phyloP scores from a whole-genome alignment of 805 yeast genomes.

The Metschnikowia continentalis region DNA sequence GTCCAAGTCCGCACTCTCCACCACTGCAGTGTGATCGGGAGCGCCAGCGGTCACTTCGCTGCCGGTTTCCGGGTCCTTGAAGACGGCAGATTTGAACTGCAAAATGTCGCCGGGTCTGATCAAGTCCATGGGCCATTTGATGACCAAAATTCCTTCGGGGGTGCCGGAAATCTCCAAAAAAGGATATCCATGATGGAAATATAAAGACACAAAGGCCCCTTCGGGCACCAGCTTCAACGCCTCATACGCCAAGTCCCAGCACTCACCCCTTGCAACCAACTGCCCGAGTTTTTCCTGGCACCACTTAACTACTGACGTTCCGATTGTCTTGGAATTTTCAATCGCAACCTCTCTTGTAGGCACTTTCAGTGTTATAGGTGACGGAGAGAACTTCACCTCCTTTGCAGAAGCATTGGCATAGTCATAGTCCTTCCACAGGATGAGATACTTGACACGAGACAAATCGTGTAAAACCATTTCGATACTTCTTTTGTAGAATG shows the following conservation, averaged over 20 bases:
- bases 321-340: conserved; percentile 17
- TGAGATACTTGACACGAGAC: conserved; percentile 29
- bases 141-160: conserved; percentile 15
- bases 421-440: conserved; percentile 38
- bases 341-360: conserved; percentile 32
- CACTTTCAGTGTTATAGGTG: conserved; percentile 33
- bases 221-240: conserved; percentile 55
- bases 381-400: conserved; percentile 35
- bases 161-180: conserved; percentile 27
- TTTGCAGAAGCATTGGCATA: conserved; percentile 20
- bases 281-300: conserved; percentile 25
- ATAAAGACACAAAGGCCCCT: conserved; percentile 49
- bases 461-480: conserved; percentile 39
- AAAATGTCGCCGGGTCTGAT: conserved; percentile 53
- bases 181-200: conserved; percentile 45
- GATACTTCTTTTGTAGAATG: too few relatives aligned
- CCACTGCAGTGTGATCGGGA: conserved; percentile 51
- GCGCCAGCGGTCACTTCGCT: conserved; percentile 40
- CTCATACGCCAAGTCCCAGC: conserved; percentile 58
- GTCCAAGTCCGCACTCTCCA: conserved; percentile 24
- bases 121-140: conserved; percentile 28
- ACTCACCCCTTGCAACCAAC: conserved; percentile 53
- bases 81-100: conserved; percentile 42
- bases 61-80: conserved; percentile 34
- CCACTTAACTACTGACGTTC: conserved; percentile 30